Evolutionary conservation across 2,329 filamentous ascomycete genomes (phyloP), one percentile per base, ranked within the genome.

Genomic region (Penicillium sumatraense): DNA sequence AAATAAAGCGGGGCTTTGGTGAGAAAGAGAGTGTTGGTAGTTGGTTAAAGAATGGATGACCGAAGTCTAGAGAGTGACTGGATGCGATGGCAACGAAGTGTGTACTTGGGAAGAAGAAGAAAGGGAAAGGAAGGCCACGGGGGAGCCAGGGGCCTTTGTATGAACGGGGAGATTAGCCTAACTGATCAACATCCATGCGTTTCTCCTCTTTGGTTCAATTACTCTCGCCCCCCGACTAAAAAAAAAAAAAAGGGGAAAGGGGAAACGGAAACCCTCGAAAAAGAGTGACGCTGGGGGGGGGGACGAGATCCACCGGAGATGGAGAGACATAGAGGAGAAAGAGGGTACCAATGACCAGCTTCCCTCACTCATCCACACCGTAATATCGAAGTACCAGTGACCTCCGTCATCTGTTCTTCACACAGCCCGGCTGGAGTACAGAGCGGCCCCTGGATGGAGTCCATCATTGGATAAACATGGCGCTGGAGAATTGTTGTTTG

Each of bases 21-120:
- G 55, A 56, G 57, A 66, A 58, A 68, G 65, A 64, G 64, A 52
- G 65, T 67, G 52, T 58, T 46, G 42, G 58, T 69, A 70, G 71
- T 72, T 74, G 67, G 60, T 57, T 44, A 76, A 75, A 75, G 74
- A 76, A 65, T 74, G 74, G 69, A 72, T 68, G 74, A 77, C 74
- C 74, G 75, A 74, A 72, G 75, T 76, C 75, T 68, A 73, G 56
- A 67, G 64, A 66, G 61, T 65, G 59, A 64, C 67, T 69, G 67
- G 18, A 66, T 65, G 68, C 68, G 64, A 69, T 66, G 58, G 60
- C 54, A 68, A 62, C 58, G 64, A 68, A 70, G 68, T 67, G 51
- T 65, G 66, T 57, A 65, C 65, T 71, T 71, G 66, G 51, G 57
- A 60, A 63, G 67, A 54, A 56, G 67, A 65, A 48, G 63, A 65